phyloP scores from a whole-genome alignment of 805 yeast species.

The Ogataea pini region DNA sequence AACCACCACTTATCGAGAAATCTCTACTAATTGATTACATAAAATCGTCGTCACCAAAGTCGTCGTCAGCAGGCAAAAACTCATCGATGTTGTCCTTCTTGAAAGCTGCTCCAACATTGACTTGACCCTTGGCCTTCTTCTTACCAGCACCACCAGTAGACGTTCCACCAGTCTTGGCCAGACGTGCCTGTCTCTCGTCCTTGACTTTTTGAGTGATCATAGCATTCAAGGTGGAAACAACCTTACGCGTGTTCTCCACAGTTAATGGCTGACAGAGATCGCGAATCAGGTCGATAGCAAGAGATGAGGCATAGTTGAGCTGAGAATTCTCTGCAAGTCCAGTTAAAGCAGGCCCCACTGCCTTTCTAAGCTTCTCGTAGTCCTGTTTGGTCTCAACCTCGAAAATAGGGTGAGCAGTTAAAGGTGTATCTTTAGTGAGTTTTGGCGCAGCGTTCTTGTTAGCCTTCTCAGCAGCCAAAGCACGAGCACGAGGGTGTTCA shows the following conservation, averaged over 20 bases:
- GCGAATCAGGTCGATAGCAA: slow-evolving; percentile 84
- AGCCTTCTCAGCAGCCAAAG: slow-evolving; percentile 43
- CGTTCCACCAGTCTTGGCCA: slow-evolving; percentile 80
- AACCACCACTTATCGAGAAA: background rate
- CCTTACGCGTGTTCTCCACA: slow-evolving; percentile 81
- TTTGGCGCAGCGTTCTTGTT: slow-evolving; percentile 44
- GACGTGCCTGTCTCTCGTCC: slow-evolving; percentile 85
- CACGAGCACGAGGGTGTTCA: slow-evolving; percentile 54
- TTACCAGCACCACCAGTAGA: slow-evolving; percentile 93
- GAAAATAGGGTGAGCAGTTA: slow-evolving; percentile 79
- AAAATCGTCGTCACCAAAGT: slow-evolving; percentile 78
- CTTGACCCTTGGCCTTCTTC: slow-evolving; percentile 85
- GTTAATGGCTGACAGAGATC: slow-evolving; percentile 81
- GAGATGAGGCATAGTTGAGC: slow-evolving; percentile 67
- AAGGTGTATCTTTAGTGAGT: slow-evolving; percentile 61
- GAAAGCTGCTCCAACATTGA: slow-evolving; percentile 58
- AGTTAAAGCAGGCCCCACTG: slow-evolving; percentile 61
- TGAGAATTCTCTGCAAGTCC: slow-evolving; percentile 60
- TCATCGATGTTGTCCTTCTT: slow-evolving; percentile 69
- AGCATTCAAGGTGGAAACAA: slow-evolving; percentile 80
- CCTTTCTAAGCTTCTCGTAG: slow-evolving; percentile 73
- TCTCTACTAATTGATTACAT: slow-evolving; percentile 51
- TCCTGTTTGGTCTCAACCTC: slow-evolving; percentile 79
- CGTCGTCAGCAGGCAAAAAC: slow-evolving; percentile 47
- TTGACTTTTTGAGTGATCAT: slow-evolving; percentile 81